These are phyloP conservation scores for Hypoxylon perforatum DNA, from an alignment of 495 filamentous ascomycete species.

Conservation along the genomic window DNA sequence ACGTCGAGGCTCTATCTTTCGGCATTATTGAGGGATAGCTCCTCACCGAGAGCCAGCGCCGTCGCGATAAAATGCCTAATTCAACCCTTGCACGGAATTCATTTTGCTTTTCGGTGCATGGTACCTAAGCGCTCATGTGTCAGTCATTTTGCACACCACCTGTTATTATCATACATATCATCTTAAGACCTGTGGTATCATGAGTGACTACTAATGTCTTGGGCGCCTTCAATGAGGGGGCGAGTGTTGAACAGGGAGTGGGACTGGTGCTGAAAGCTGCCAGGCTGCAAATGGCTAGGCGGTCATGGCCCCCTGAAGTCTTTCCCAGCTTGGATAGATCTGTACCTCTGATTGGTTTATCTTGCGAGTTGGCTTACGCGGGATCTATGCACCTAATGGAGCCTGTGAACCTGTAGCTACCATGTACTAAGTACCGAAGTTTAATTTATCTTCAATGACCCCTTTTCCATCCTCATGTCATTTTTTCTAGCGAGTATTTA, in stretches of 20 bases:
- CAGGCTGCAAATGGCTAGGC: not conserved
- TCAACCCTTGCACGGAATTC: too few relatives aligned
- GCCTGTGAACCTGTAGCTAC: not conserved
- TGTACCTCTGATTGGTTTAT: constrained; percentile 23
- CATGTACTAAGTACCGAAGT: not conserved
- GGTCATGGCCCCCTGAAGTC: not conserved
- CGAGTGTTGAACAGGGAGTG: not conserved
- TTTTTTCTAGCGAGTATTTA: too few relatives aligned
- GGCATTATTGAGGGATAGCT: constrained; percentile 2
- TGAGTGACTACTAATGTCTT: constrained; percentile 17
- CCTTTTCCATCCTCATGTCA: too few relatives aligned
- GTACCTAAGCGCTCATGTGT: not conserved
- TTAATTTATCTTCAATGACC: too few relatives aligned
- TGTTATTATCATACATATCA: constrained; percentile 7
- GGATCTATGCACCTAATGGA: not conserved
- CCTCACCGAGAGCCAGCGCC: too few relatives aligned
- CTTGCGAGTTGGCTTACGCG: not conserved
- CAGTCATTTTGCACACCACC: constrained; percentile 7
- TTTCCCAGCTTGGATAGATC: constrained; percentile 27
- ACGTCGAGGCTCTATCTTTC: constrained; percentile 15
- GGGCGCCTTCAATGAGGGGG: constrained; percentile 1
- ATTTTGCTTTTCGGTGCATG: too few relatives aligned
- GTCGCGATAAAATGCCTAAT: too few relatives aligned
- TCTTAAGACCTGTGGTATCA: constrained; percentile 7
- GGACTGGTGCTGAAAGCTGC: not conserved